Conservation (phyloP, 768 basidiomycete species). For the Cystobasidium onofrii region DNA sequence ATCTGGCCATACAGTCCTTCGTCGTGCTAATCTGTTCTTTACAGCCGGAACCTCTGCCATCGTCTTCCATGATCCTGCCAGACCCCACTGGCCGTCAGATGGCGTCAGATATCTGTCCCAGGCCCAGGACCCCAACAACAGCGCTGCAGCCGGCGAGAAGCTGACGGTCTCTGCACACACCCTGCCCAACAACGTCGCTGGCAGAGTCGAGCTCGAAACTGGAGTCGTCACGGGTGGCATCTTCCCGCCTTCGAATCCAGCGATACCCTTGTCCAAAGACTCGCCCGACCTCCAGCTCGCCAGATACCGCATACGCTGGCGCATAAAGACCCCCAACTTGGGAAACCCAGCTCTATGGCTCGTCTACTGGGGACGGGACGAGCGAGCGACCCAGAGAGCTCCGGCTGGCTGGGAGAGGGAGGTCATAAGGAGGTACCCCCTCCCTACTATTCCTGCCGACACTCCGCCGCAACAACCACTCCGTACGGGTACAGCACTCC, state of each 20-base stretch:
- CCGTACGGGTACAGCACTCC: background rate
- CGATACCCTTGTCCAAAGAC: constrained; percentile 24
- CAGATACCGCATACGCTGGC: constrained; percentile 36
- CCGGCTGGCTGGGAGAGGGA: constrained; percentile 35
- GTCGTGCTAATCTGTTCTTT: background rate
- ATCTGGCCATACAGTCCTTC: too few species aligned
- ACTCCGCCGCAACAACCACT: constrained; percentile 29
- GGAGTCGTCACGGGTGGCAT: constrained; percentile 34
- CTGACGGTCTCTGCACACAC: constrained; percentile 6
- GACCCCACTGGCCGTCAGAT: constrained; percentile 32
- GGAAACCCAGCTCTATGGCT: constrained; percentile 35
- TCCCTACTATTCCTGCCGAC: constrained; percentile 23
- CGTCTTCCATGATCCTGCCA: constrained; percentile 23
- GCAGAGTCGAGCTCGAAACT: constrained; percentile 36
- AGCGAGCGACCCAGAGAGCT: constrained; percentile 8
- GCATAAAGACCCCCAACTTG: constrained; percentile 30
- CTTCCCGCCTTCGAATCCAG: constrained; percentile 28
- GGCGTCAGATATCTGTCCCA: constrained; percentile 38
- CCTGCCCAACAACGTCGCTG: background rate
- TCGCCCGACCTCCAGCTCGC: constrained; percentile 36
- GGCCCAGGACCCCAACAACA: background rate
- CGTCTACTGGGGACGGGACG: constrained; percentile 37
- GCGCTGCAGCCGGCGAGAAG: constrained; percentile 29
- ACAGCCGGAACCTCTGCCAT: constrained; percentile 38
- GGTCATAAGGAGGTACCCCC: constrained; percentile 34